Base-by-base conservation (phyloP, 768 basidiomycete species). In the Tephrocybe sp. region DNA sequence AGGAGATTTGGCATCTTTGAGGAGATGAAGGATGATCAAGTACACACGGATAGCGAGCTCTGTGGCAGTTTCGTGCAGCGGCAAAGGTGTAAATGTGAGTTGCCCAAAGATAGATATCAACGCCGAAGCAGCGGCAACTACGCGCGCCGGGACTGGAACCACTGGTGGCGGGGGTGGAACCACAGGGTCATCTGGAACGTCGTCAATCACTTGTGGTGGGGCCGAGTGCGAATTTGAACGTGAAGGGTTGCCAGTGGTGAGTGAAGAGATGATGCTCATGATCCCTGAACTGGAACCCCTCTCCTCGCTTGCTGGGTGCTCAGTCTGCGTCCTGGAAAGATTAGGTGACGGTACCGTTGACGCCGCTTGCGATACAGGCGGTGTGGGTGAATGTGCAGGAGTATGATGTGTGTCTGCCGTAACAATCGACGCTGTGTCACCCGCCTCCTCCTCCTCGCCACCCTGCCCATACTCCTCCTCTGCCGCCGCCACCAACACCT, bases 71-170 rank as follows among this genome's bases (percentile, higher is more conserved):
- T 71, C 51, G 11, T 67, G 62, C 22, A 84, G 65, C 1, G 81
- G 73, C 53, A 80, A 75, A 0, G 86, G 83, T 0, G 87, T 86
- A 60, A 91, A 90, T 1, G 80, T 67, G 22, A 91, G 74, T 59
- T 87, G 86, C 52, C 76, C 75, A 65, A 91, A 92, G 24, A 84
- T 74, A 22, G 77, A 70, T 24, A 89, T 70, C 5, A 92, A 71
- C 0, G 85, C 80, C 9, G 79, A 76, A 16, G 82, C 77, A 9
- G 88, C 87, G 1, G 78, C 74, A 11, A 87, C 76, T 38, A 77
- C 74, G 7, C 77, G 73, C 15, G 80, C 70, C 11, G 74, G 57
- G 18, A 56, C 53, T n/a, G 58, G 60, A 12, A 60, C 62, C 35
- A 55, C 58, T 21, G 46, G 49, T 26, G 60, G 49, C 25, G 22